phyloP scores from a whole-genome alignment of 1,139 yeast genomes.

The Spathaspora jeffriesii region DNA sequence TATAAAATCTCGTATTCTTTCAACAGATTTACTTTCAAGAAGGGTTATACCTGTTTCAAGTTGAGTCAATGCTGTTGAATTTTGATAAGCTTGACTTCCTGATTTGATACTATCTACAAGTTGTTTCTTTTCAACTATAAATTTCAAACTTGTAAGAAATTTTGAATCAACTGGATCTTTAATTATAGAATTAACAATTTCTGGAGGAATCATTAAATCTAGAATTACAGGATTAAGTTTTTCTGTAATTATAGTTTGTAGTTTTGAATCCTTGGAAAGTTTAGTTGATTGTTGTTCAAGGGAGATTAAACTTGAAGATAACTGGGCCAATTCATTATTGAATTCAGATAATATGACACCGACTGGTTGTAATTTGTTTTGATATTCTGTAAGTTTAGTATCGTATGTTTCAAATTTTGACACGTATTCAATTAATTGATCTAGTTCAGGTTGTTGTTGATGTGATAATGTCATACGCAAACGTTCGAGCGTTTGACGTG shows the following conservation, averaged over 20 bases:
- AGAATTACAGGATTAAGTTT: constrained; percentile 71
- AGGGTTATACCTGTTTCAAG: constrained; percentile 39
- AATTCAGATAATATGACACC: constrained; percentile 49
- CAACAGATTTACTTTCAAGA: constrained; percentile 57
- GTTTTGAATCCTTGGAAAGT: constrained; percentile 37
- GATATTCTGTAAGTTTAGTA: constrained; percentile 34
- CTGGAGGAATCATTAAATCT: constrained; percentile 76
- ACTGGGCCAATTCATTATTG: constrained; percentile 53
- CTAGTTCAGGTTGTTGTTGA: constrained; percentile 5
- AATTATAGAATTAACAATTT: constrained; percentile 47
- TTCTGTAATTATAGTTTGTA: constrained; percentile 56
- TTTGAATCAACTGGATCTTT: constrained; percentile 40
- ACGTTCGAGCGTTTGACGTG: constrained; percentile 10
- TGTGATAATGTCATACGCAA: constrained; percentile 6
- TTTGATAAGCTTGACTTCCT: constrained; percentile 21
- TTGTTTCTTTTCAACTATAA: constrained; percentile 56
- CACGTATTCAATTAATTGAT: constrained; percentile 7
- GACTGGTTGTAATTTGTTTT: constrained; percentile 36
- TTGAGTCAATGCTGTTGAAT: constrained; percentile 34
- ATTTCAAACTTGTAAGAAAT: constrained; percentile 65
- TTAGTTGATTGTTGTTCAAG: constrained; percentile 53
- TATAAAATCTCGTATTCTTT: constrained; percentile 72
- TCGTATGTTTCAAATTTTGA: constrained; percentile 31
- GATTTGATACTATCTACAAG: constrained; percentile 39
- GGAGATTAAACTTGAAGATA: constrained; percentile 61